Evolutionary conservation across 1,284 basidiomycete genomes (phyloP), one percentile per base, ranked within the genome.

Genomic region (Apiotrichum sp.): DNA sequence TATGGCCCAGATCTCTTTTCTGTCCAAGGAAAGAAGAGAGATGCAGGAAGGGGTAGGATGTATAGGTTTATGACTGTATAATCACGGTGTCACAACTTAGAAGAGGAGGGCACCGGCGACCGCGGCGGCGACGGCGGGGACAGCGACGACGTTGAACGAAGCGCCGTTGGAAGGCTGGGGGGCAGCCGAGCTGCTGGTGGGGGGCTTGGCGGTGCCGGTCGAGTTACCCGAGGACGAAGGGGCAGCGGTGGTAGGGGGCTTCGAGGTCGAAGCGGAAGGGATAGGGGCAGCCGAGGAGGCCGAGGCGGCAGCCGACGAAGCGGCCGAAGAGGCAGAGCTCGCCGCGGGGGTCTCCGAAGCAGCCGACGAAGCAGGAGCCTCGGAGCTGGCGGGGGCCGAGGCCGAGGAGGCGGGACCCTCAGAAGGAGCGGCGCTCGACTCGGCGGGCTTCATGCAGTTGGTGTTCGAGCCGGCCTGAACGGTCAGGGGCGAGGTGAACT

Each of bases 81-180:
- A n/a, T n/a, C n/a, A n/a, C n/a, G n/a, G n/a, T n/a, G n/a, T n/a
- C 32, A 32, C 13, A 35, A 46, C 47, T 69, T 70, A 74, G 59
- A 74, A 59, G 42, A 65, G 50, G 50, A 65, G 66, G 38, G 69
- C 58, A 57, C 62, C 68, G 57, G 65, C 70, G 40, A 63, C 56
- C 52, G 62, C 72, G 52, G 63, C 59, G 44, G 64, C 70, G 45
- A 71, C 50, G 50, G 64, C 65, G 31, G 67, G 66, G 47, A 68
- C 35, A 45, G 62, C 68, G 48, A 60, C 62, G 47, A 57, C 59
- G 35, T 38, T 57, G 47, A 59, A 22, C 34, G 38, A 43, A 41
- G 50, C 29, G 32, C 41, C 50, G 29, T 48, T 2, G 9, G 59
- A 31, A 43, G 56, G 38, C 38, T 55, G 51, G 46, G 62, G 44